Conservation (phyloP, 257 asterid species). For the Solanum megistacrolobum region DNA sequence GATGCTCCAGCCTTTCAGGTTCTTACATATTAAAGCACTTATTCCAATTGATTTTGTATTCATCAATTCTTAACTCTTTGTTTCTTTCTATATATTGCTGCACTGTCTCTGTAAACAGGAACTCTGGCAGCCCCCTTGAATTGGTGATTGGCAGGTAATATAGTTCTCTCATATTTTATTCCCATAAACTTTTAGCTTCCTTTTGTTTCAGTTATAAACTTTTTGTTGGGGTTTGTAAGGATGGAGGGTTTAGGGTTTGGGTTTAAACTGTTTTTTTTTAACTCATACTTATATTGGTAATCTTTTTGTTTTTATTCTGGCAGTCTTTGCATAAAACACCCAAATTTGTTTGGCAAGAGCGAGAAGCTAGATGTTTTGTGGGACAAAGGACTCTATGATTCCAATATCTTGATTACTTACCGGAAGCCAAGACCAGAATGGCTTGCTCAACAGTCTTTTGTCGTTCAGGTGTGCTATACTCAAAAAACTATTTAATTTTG, state of each 20-base stretch:
- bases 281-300: neutral
- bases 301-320: constrained; percentile 5
- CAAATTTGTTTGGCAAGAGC: constrained; percentile 87
- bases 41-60: neutral
- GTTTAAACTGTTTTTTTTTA: neutral
- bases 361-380: constrained; percentile 93
- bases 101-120: constrained; percentile 35
- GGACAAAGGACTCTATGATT: constrained; percentile 95
- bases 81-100: constrained; percentile 5
- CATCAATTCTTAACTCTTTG: neutral
- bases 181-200: neutral
- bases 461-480: constrained; percentile 58
- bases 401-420: constrained; percentile 65
- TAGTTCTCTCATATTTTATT: no score
- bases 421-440: constrained; percentile 88
- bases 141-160: constrained; percentile 82
- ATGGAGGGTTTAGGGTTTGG: neutral
- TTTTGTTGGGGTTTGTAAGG: neutral
- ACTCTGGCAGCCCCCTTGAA: constrained; percentile 69
- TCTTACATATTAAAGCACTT: neutral
- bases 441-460: constrained; percentile 79
- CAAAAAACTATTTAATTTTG: neutral
- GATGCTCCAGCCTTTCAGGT: constrained; percentile 86
- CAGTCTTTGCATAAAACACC: constrained; percentile 94
- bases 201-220: neutral